A percentile compares a stretch with the other conserved stretches of the same genome.
These are phyloP conservation scores for Mrakia frigida DNA, from an alignment of 768 basidiomycete species.

Conservation along the genomic window DNA sequence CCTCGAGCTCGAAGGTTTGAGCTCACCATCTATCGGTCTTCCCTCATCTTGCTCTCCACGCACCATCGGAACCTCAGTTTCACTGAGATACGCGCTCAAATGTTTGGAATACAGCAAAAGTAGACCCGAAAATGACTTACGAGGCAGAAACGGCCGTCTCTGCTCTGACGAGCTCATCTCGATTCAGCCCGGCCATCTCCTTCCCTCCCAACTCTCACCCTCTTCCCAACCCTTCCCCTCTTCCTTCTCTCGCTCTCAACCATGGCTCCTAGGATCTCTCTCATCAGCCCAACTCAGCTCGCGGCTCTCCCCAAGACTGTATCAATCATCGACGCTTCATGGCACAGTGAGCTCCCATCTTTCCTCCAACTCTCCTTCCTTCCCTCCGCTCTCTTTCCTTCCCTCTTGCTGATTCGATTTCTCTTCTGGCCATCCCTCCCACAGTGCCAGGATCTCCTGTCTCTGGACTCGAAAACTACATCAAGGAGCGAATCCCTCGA, in stretches of 20 bases:
- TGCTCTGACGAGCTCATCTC: background rate
- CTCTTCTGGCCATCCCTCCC: background rate
- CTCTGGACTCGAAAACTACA: slow-evolving; percentile 20
- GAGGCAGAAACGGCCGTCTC: too few relatives aligned
- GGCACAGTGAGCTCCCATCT: slow-evolving; percentile 22
- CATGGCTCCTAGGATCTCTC: slow-evolving; percentile 5
- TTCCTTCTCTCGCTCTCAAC: background rate
- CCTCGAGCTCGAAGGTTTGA: too few relatives aligned
- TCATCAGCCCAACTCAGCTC: slow-evolving; percentile 22
- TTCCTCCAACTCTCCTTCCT: background rate
- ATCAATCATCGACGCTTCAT: slow-evolving; percentile 12
- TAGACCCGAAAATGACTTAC: too few relatives aligned
- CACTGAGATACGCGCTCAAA: too few relatives aligned
- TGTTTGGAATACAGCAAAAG: too few relatives aligned
- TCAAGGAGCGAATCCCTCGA: slow-evolving; percentile 56
- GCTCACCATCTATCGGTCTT: background rate
- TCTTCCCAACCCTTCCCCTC: background rate
- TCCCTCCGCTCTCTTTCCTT: background rate
- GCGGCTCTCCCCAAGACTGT: background rate
- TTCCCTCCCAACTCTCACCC: background rate
- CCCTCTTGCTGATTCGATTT: background rate
- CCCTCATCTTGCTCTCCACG: background rate
- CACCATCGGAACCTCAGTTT: too few relatives aligned
- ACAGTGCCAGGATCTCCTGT: slow-evolving; percentile 28
- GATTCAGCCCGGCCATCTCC: background rate